A percentile compares a stretch with the other conserved stretches of the same genome.
Evolutionary conservation across 495 filamentous ascomycete species (phyloP).

Genomic region (Aspergillus biplanus): DNA sequence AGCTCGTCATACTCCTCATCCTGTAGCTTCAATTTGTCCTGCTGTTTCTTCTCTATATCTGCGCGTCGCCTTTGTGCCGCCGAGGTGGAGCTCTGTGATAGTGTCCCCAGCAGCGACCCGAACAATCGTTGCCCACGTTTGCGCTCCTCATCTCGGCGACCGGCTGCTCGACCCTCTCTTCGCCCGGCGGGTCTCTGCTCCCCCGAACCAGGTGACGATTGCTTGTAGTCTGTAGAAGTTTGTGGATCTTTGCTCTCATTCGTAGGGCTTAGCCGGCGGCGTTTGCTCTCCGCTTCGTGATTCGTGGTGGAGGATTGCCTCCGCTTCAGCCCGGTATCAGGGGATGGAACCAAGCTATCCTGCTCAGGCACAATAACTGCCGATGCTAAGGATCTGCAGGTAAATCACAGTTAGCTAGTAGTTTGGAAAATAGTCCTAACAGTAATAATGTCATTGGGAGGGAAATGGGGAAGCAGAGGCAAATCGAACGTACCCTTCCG

Average conservation of each 20-base stretch:
- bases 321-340: slow-evolving; percentile 53
- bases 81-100: slow-evolving; percentile 74
- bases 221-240: slow-evolving; percentile 22
- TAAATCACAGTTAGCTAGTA: background rate
- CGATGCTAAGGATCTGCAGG: slow-evolving; percentile 57
- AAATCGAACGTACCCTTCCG: slow-evolving; percentile 34
- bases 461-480: background rate
- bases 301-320: slow-evolving; percentile 60
- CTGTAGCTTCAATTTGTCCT: slow-evolving; percentile 78
- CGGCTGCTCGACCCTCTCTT: slow-evolving; percentile 50
- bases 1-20: slow-evolving; percentile 71
- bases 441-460: background rate
- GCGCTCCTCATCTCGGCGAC: slow-evolving; percentile 69
- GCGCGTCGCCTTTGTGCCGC: slow-evolving; percentile 75
- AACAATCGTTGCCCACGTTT: slow-evolving; percentile 88
- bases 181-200: slow-evolving; percentile 40
- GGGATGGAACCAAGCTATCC: slow-evolving; percentile 33
- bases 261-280: slow-evolving; percentile 52
- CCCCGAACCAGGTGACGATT: slow-evolving; percentile 20
- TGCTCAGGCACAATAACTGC: slow-evolving; percentile 65
- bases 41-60: slow-evolving; percentile 89
- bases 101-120: slow-evolving; percentile 82
- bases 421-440: background rate
- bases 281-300: slow-evolving; percentile 56
- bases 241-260: slow-evolving; percentile 17